These are phyloP conservation scores for Paxillus involutus DNA, from an alignment of 768 basidiomycete genomes.

Conservation along the genomic window DNA sequence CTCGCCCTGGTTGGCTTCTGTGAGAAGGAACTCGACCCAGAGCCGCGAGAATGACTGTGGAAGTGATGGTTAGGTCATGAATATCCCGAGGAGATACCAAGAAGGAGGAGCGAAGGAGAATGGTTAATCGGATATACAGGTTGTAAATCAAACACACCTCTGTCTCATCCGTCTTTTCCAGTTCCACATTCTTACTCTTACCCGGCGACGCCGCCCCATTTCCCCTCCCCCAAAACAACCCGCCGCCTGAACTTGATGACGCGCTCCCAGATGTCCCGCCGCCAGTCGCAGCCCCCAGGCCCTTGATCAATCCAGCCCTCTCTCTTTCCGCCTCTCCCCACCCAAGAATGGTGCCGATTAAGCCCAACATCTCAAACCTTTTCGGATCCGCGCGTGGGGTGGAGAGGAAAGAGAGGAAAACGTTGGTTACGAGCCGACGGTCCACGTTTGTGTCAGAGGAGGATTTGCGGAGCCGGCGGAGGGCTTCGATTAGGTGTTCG, in stretches of 20 bases:
- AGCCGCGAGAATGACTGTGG: slow-evolving; percentile 91
- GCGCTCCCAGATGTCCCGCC: slow-evolving; percentile 18
- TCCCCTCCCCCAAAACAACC: slow-evolving; percentile 21
- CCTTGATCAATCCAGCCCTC: slow-evolving; percentile 62
- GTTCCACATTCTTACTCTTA: slow-evolving; percentile 46
- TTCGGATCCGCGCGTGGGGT: slow-evolving; percentile 92
- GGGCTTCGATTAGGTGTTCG: slow-evolving; percentile 95
- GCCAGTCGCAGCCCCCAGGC: slow-evolving; percentile 53
- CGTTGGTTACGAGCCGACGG: slow-evolving; percentile 89
- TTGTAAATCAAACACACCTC: slow-evolving; percentile 50
- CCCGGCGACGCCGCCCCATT: slow-evolving; percentile 28
- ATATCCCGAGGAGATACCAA: background rate
- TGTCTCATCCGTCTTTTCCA: slow-evolving; percentile 81
- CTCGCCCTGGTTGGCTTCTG: slow-evolving; percentile 65
- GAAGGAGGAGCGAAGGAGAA: background rate
- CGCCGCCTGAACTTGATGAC: slow-evolving; percentile 13
- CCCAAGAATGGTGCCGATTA: slow-evolving; percentile 85
- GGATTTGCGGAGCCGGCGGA: slow-evolving; percentile 88
- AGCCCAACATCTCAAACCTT: slow-evolving; percentile 92
- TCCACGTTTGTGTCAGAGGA: slow-evolving; percentile 89
- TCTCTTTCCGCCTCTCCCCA: slow-evolving; percentile 93
- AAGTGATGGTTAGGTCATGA: background rate
- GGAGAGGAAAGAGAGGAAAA: slow-evolving; percentile 84
- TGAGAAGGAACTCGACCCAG: slow-evolving; percentile 97
- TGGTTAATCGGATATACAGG: background rate